Evolutionary conservation across 495 filamentous ascomycete species (phyloP), one percentile per base, ranked within the genome.

Genomic region (Aspergillus cristatus): DNA sequence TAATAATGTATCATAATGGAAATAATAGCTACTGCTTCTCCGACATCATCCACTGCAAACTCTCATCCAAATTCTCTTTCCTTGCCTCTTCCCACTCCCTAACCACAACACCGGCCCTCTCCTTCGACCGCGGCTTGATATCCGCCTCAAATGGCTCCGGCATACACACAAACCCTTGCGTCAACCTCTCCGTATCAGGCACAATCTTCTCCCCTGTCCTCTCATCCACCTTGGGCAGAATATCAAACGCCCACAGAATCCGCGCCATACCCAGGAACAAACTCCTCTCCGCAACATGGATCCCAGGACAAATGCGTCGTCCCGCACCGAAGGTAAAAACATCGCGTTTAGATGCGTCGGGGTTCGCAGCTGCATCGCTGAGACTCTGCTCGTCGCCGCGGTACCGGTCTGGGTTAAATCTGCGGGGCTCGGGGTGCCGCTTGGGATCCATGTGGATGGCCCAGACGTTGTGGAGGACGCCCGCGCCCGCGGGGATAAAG

Each of bases 391-490:
- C 10, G 24, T 53, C 49, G 3, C 48, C 33, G 3, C 50, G 18
- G 45, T 66, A 81, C 2, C 76, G 74, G 28, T 72, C 68, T 1
- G 75, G 77, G 22, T 70, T 62, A 57, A 69, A 81, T 30, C 45
- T 57, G 25, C 74, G 68, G 2, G 74, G 72, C 26, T 73, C 69
- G 5, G 73, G 65, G 44, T 53, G 51, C 14, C 51, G 44, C 2
- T 51, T 44, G 3, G 57, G 53, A 38, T 74, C 65, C 44, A 59
- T 58, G 41, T 71, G 54, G 29, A 76, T 68, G 4, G 41, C 42
- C 65, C 67, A 73, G 11, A 63, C 63, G 34, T 69, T 71, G 38
- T 60, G 57, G 33, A 71, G 42, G 1, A 72, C 53, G 7, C 47
- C 57, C 0, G 68, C 58, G 13, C 55, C 54, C 40, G 63, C 65